phyloP scores from a whole-genome alignment of 164 flowering plant genomes.

The Liquidambar formosana region DNA sequence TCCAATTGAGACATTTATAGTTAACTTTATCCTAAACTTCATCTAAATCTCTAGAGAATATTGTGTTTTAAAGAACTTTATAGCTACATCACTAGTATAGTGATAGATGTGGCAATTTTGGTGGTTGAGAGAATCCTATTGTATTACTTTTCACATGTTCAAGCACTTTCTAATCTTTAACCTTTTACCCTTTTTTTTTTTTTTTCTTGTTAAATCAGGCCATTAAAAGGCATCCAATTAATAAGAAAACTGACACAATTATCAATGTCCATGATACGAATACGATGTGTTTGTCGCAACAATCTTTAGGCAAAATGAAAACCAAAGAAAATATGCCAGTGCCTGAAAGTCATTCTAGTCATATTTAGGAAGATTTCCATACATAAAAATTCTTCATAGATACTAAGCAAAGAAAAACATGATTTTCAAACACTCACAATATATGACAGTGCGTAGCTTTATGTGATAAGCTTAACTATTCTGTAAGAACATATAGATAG shows the following conservation, averaged over 20 bases:
- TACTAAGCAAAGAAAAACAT: too few species aligned
- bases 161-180: too few species aligned
- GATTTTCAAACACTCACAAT: neutral
- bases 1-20: neutral
- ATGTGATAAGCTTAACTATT: constrained; percentile 7
- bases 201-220: too few species aligned
- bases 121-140: neutral
- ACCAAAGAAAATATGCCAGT: too few species aligned
- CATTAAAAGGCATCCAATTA: neutral
- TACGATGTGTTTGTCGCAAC: too few species aligned
- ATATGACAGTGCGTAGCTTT: constrained; percentile 6
- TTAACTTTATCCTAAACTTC: neutral
- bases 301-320: too few species aligned
- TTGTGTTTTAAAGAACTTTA: neutral
- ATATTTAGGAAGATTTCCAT: too few species aligned
- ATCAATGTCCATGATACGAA: too few species aligned
- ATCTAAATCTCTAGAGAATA: neutral
- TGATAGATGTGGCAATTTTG: neutral
- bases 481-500: constrained; percentile 6
- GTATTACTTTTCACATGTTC: too few species aligned
- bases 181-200: too few species aligned
- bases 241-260: too few species aligned
- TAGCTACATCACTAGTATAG: neutral
- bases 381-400: too few species aligned
- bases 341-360: neutral